Conservation (phyloP, 139 green algal genomes). For the Chlamydomonas sp. region DNA sequence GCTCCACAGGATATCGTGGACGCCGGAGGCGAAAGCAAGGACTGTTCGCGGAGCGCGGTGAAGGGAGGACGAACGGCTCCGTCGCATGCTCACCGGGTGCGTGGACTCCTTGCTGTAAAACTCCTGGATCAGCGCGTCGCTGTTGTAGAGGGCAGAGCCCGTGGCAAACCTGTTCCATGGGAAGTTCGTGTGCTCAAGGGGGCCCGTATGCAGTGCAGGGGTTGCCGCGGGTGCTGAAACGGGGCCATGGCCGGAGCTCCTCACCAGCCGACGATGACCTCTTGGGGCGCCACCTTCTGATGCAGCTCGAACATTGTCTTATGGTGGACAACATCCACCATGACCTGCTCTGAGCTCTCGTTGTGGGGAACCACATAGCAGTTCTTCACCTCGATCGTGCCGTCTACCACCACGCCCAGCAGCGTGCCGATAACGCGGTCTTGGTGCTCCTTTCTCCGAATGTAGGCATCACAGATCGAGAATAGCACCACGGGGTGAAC, state of each 20-base stretch:
- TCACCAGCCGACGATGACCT: conserved; percentile 93
- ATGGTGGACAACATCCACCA: conserved; percentile 95
- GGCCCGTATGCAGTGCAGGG: not conserved
- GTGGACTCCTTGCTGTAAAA: conserved; percentile 84
- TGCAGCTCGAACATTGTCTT: conserved; percentile 93
- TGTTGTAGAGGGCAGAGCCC: conserved; percentile 75
- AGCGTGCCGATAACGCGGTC: conserved; percentile 96
- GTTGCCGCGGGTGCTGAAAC: not conserved
- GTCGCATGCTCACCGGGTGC: conserved; percentile 56
- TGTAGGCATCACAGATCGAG: conserved; percentile 94
- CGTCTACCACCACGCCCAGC: conserved; percentile 84
- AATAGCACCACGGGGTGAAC: conserved; percentile 95
- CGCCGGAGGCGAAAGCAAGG: too few species aligned
- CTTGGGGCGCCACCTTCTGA: conserved; percentile 84
- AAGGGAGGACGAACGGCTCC: not conserved
- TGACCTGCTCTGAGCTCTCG: conserved; percentile 92
- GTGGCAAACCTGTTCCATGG: conserved; percentile 86
- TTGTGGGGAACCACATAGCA: conserved; percentile 98
- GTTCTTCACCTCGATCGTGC: conserved; percentile 82
- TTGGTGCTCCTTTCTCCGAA: conserved; percentile 85
- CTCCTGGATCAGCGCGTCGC: conserved; percentile 92
- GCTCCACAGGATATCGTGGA: not conserved
- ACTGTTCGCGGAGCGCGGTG: too few species aligned
- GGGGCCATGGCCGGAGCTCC: not conserved
- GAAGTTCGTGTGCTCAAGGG: not conserved